A percentile compares a stretch with the other conserved stretches of the same genome.
phyloP scores from a whole-genome alignment of 2,329 filamentous ascomycete genomes.

The Biscogniauxia mediterranea region DNA sequence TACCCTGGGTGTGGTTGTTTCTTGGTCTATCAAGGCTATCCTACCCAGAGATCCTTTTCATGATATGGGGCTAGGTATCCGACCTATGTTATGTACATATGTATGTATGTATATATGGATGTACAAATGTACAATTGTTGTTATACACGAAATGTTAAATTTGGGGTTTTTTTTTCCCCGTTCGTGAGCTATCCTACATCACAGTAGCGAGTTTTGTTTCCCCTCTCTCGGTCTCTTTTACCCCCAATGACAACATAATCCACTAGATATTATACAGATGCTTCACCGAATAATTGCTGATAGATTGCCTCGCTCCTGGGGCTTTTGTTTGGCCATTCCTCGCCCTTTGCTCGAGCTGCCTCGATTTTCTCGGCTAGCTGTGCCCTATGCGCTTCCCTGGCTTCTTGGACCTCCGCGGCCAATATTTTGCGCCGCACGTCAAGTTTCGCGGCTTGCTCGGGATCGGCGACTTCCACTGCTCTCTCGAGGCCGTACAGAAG shows the following conservation, averaged over 20 bases:
- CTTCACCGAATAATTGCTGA: constrained; percentile 2
- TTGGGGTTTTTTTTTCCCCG: background rate
- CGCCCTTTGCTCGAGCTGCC: too few species aligned
- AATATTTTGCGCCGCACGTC: constrained; percentile 39
- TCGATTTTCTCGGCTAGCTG: too few species aligned
- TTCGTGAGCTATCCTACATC: constrained; percentile 4
- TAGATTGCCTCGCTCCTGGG: background rate
- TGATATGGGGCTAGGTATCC: too few species aligned
- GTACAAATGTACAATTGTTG: constrained; percentile 6
- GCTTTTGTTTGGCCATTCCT: background rate
- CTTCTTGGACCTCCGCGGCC: constrained; percentile 35
- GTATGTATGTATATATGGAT: constrained; percentile 23
- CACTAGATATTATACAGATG: too few species aligned
- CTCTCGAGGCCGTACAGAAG: constrained; percentile 45
- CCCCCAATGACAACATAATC: background rate
- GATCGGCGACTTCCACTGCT: constrained; percentile 40
- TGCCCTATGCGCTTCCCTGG: constrained; percentile 19
- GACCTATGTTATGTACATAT: too few species aligned
- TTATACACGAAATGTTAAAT: too few species aligned
- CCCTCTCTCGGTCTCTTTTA: background rate
- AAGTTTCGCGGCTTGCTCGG: constrained; percentile 38
- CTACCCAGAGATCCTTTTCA: too few species aligned
- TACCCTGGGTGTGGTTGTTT: too few species aligned
- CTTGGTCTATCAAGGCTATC: too few species aligned
- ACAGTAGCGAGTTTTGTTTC: background rate